These are phyloP conservation scores for Handroanthus guayacan DNA, from an alignment of 257 asterid species.

Conservation along the genomic window DNA sequence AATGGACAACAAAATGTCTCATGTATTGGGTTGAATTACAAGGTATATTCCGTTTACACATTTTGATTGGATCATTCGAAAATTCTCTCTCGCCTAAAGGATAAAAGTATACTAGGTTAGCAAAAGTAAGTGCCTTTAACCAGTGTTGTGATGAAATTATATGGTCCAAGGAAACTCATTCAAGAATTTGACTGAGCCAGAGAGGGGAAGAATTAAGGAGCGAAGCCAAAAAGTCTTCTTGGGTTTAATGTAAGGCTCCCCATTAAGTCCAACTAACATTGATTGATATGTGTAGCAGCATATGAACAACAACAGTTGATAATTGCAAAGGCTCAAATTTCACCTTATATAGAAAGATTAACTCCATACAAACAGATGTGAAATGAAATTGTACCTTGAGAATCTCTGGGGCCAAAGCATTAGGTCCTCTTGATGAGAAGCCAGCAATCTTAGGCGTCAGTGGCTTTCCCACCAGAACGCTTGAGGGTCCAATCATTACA, in stretches of 20 bases:
- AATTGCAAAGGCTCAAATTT: background rate
- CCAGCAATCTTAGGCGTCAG: conserved; percentile 10
- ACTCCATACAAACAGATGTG: background rate
- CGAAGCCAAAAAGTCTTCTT: background rate
- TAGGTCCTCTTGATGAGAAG: conserved; percentile 47
- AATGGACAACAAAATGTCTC: no score
- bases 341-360: background rate
- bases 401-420: conserved; percentile 32
- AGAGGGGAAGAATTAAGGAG: background rate
- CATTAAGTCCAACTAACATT: background rate
- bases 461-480: conserved; percentile 33
- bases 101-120: no score
- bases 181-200: no score
- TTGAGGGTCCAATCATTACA: conserved; percentile 20
- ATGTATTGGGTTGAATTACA: no score
- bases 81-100: no score
- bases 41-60: no score
- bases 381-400: conserved; percentile 33
- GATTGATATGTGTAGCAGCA: background rate
- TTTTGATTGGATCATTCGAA: no score
- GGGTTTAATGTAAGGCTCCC: background rate
- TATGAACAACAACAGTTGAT: background rate
- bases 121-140: no score
- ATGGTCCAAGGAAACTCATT: no score
- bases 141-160: no score